These are phyloP conservation scores for Eucalyptus brandiana DNA, from an alignment of 345 rosid genomes.

Conservation along the genomic window DNA sequence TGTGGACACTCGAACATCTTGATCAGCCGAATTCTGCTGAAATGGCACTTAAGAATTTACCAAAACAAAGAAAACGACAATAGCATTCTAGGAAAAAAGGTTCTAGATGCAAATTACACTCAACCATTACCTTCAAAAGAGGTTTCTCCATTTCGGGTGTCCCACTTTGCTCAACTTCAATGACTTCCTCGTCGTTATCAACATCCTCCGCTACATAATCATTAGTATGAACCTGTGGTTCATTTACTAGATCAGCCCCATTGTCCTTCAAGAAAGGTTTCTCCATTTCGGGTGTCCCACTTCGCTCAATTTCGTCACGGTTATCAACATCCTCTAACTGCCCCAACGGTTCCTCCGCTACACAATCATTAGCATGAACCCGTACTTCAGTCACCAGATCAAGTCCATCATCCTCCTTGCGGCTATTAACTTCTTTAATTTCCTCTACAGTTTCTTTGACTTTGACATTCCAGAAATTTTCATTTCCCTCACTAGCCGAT, in stretches of 20 bases:
- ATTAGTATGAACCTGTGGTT: not conserved
- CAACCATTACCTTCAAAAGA: not conserved
- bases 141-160: conserved; percentile 1
- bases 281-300: not conserved
- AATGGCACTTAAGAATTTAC: not conserved
- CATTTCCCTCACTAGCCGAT: not conserved
- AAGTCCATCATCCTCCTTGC: not conserved
- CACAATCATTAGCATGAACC: not conserved
- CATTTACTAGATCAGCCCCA: not conserved
- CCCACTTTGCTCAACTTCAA: not conserved
- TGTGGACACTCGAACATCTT: not conserved
- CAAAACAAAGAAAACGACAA: not conserved
- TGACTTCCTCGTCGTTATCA: not conserved
- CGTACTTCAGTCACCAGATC: not conserved
- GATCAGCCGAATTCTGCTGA: not conserved
- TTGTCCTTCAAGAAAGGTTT: not conserved
- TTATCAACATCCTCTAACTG: not conserved
- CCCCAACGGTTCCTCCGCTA: not conserved
- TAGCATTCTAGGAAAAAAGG: not conserved
- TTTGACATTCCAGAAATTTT: not conserved
- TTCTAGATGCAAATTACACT: not conserved
- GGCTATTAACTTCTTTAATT: not conserved
- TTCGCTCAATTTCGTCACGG: not conserved
- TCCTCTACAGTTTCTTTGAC: not conserved
- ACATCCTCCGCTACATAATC: not conserved